Conservation (phyloP, 371 early-diverging fungal genomes). For the Mortierella sp. region DNA sequence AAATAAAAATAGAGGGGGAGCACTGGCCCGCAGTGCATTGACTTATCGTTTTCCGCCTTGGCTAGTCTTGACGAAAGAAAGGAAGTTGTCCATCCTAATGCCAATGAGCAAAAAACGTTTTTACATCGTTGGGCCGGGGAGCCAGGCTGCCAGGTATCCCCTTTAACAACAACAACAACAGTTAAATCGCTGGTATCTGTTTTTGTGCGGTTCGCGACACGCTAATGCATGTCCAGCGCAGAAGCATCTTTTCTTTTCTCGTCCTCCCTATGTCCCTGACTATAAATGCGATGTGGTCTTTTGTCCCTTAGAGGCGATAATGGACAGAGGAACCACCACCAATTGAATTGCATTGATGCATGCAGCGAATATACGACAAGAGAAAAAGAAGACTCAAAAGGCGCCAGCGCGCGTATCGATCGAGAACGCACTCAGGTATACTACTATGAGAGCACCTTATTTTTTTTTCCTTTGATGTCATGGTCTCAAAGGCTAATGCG, state of each 20-base stretch:
- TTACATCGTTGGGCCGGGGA: background rate
- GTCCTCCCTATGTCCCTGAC: background rate
- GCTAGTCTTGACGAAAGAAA: too few species aligned
- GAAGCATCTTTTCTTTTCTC: background rate
- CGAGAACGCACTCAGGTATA: background rate
- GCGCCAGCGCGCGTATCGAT: background rate
- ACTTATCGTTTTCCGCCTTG: background rate
- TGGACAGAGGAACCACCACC: background rate
- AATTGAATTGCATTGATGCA: background rate
- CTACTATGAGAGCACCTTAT: background rate
- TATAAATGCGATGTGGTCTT: constrained; percentile 1
- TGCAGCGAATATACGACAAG: background rate
- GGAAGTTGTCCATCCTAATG: background rate
- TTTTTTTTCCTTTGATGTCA: background rate
- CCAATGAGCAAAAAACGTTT: background rate
- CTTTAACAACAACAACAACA: background rate
- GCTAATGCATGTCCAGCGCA: background rate
- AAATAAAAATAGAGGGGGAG: background rate
- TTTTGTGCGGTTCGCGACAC: background rate
- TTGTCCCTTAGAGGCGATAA: background rate
- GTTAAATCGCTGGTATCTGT: background rate
- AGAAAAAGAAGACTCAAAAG: background rate
- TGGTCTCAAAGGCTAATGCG: background rate
- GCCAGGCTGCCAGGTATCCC: background rate
- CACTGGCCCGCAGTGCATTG: background rate